These are phyloP conservation scores for Pseudonitzschia pungens DNA, from an alignment of 108 stramenopile species.

Conservation along the genomic window DNA sequence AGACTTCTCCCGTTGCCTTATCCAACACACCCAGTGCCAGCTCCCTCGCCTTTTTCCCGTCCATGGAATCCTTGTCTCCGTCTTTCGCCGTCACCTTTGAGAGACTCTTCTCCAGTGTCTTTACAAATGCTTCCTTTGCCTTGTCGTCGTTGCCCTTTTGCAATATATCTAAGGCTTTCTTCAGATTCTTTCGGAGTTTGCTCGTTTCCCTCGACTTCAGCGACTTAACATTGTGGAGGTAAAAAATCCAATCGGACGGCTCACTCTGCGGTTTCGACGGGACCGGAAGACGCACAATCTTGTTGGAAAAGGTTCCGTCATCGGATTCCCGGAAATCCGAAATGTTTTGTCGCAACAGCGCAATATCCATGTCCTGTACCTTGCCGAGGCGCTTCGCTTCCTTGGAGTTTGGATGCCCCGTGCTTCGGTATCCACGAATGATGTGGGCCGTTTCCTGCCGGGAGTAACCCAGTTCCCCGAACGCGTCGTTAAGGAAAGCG, in stretches of 20 bases:
- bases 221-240: constrained; percentile 67
- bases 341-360: constrained; percentile 55
- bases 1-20: constrained; percentile 45
- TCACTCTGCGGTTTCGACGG: constrained; percentile 56
- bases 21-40: constrained; percentile 45
- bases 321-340: constrained; percentile 13
- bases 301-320: constrained; percentile 9
- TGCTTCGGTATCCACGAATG: constrained; percentile 76
- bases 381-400: constrained; percentile 76
- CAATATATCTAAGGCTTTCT: constrained; percentile 29
- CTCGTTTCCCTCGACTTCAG: constrained; percentile 4
- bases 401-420: constrained; percentile 87
- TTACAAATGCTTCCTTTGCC: constrained; percentile 15
- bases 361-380: constrained; percentile 68
- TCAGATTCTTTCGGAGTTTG: constrained; percentile 20
- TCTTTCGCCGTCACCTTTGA: constrained; percentile 23
- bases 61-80: constrained; percentile 8
- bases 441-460: constrained; percentile 72
- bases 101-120: constrained; percentile 46
- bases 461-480: constrained; percentile 71
- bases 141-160: constrained; percentile 13
- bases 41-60: constrained; percentile 38
- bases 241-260: constrained; percentile 66
- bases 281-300: constrained; percentile 34
- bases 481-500: constrained; percentile 64